Evolutionary conservation across 345 rosid species (phyloP), one percentile per base, ranked within the genome.

Genomic region (Rhodomyrtus tomentosa): DNA sequence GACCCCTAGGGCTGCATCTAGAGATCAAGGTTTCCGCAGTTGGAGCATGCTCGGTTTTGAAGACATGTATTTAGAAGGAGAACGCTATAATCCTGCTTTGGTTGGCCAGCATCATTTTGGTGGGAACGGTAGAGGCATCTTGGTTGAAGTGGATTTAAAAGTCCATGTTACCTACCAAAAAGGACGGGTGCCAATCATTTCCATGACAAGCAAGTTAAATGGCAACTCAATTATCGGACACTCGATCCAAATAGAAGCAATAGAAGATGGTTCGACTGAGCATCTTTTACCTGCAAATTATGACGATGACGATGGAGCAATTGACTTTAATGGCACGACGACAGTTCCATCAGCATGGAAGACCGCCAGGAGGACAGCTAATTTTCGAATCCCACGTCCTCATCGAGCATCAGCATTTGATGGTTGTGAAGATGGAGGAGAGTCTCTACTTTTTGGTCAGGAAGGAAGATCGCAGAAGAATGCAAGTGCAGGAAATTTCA

Each of bases 161-260:
- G 99, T 98, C 86, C 94, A 91, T 92, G 93, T 93, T 80, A 91
- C 94, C 89, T 95, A 96, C 89, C 91, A 84, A 86, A 96, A 92
- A 87, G 94, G 91, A 83, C 93, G 87, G 53, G 98, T 95, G 81
- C 99, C 99, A 20, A 91, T 98, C 85, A 92, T 94, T 84, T 95
- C 99, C 55, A 89, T 92, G 87, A 90, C 89, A 88, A 95, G 99
- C 92, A 96, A 93, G 89, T 84, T 94, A 72, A 90, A 93, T 84
- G 95, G 99, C 83, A 92, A 92, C 89, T 98, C 99, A 81, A 93
- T 98, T 84, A 92, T 96, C 84, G 99, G 99, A 82, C 99, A 98
- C 88, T 96, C 96, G 0, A 90, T 96, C 87, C 95, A 91, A 86
- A 90, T 94, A 59, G 96, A 98, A 90, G 90, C 92, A 68, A 79